Conservation (phyloP, 2,329 filamentous ascomycete species). For the Penicillium sp. region DNA sequence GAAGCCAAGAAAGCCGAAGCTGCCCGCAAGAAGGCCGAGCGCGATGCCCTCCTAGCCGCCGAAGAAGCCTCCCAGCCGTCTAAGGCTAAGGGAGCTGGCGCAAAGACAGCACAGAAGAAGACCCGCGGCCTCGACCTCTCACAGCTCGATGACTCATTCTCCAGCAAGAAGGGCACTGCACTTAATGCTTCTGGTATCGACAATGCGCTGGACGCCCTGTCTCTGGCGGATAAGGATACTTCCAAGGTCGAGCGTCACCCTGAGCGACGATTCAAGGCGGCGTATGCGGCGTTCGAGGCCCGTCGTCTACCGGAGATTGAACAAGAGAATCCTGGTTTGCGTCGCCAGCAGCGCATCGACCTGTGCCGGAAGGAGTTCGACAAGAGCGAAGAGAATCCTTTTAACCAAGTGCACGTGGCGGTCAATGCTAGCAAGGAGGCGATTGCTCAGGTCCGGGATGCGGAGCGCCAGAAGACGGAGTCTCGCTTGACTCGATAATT, state of each 20-base stretch:
- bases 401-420: slow-evolving; percentile 76
- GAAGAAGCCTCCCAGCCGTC: slow-evolving; percentile 72
- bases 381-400: slow-evolving; percentile 91
- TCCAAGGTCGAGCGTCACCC: slow-evolving; percentile 85
- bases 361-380: slow-evolving; percentile 90
- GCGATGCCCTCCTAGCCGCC: slow-evolving; percentile 76
- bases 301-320: slow-evolving; percentile 82
- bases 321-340: slow-evolving; percentile 74
- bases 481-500: slow-evolving; percentile 54
- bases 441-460: slow-evolving; percentile 63
- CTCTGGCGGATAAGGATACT: slow-evolving; percentile 60
- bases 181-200: slow-evolving; percentile 89
- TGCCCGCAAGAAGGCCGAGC: slow-evolving; percentile 88
- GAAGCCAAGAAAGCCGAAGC: slow-evolving; percentile 80
- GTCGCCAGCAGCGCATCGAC: slow-evolving; percentile 81
- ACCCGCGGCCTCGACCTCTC: slow-evolving; percentile 71
- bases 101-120: slow-evolving; percentile 55
- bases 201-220: slow-evolving; percentile 85
- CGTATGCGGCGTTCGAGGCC: slow-evolving; percentile 80
- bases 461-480: slow-evolving; percentile 76
- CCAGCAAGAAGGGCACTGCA: slow-evolving; percentile 54
- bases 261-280: slow-evolving; percentile 83
- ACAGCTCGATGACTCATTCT: slow-evolving; percentile 67
- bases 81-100: slow-evolving; percentile 62
- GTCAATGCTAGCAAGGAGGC: slow-evolving; percentile 84